Conservation (phyloP, 441 rosid species). For the Adansonia madagascariensis region DNA sequence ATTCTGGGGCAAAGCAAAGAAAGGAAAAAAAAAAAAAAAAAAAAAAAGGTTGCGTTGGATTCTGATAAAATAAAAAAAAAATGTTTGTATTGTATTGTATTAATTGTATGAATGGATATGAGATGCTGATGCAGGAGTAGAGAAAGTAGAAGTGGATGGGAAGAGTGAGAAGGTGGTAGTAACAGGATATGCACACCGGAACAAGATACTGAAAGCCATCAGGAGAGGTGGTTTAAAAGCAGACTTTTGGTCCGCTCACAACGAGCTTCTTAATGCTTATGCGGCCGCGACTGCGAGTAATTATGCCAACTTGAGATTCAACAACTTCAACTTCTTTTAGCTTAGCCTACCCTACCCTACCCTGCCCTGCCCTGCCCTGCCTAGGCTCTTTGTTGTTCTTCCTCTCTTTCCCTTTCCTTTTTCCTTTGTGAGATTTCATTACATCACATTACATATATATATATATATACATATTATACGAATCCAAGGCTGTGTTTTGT, state of each 20-base stretch:
- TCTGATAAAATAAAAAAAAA: too few relatives aligned
- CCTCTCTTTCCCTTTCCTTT: background rate
- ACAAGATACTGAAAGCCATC: conserved; percentile 50
- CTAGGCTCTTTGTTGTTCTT: background rate
- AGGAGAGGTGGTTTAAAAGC: conserved; percentile 55
- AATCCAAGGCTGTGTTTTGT: background rate
- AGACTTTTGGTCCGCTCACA: conserved; percentile 53
- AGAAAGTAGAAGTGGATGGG: conserved; percentile 58
- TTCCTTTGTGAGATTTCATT: background rate
- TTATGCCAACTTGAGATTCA: conserved; percentile 44
- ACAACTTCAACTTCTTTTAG: conserved; percentile 40
- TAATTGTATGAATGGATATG: too few relatives aligned
- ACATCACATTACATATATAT: too few relatives aligned
- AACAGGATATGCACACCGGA: conserved; percentile 48
- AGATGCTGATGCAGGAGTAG: conserved; percentile 41
- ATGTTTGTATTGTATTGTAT: too few relatives aligned
- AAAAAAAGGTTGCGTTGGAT: background rate
- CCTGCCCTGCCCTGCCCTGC: too few relatives aligned
- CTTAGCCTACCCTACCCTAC: too few relatives aligned
- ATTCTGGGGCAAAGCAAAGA: background rate
- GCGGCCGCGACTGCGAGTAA: conserved; percentile 32
- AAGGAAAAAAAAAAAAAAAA: too few relatives aligned
- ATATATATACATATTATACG: too few relatives aligned
- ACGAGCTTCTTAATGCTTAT: conserved; percentile 51
- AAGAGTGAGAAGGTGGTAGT: conserved; percentile 51